Base-by-base conservation (phyloP, 2,329 filamentous ascomycete genomes). In the Trichoderma brevicompactum region DNA sequence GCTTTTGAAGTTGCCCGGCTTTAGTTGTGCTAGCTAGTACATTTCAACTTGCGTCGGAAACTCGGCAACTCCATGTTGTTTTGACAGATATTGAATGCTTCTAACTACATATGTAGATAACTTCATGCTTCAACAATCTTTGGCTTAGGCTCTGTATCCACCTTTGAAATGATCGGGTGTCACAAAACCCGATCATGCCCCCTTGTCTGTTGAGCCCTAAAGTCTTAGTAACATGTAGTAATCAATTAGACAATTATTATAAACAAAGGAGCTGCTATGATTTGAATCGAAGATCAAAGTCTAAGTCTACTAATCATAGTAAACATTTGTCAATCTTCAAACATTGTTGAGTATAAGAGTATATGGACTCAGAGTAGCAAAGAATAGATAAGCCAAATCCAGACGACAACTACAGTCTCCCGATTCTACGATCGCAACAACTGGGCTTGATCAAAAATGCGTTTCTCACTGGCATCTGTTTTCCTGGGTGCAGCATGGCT, bases 181-280 rank as follows among this genome's bases (percentile, higher is more conserved):
- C 23, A 5, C 2, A 28, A 28, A 2, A 2, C 23, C 23, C 23
- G 5, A 28, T 28, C 23, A 28, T 28, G 23, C 28, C 28, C 15
- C 48, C 12, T 15, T 13, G 28, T 28, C 8, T 52, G 32, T 34
- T 34, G 34, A 34, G n/a, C n/a, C 23, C 15, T 15, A 52, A 52
- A 17, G 23, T 28, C 15, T 52, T 52, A 52, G 28, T 52, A 52
- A 52, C 13, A 52, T 34, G n/a, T 34, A n/a, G 48, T 36, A 15
- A 52, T 32, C 15, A 15, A 52, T 52, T 52, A 52, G 23, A 32
- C 48, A 52, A 52, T 10, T n/a, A n/a, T 36, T 52, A 52, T 52
- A 28, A 28, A 52, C 32, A 36, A 34, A 52, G 2, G 28, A 28
- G 10, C 17, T 32, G n/a, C 48, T 3, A 2, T 12, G 23, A 28